Base-by-base conservation (phyloP, 2,329 filamentous ascomycete genomes). In the Penicillium nordicum region DNA sequence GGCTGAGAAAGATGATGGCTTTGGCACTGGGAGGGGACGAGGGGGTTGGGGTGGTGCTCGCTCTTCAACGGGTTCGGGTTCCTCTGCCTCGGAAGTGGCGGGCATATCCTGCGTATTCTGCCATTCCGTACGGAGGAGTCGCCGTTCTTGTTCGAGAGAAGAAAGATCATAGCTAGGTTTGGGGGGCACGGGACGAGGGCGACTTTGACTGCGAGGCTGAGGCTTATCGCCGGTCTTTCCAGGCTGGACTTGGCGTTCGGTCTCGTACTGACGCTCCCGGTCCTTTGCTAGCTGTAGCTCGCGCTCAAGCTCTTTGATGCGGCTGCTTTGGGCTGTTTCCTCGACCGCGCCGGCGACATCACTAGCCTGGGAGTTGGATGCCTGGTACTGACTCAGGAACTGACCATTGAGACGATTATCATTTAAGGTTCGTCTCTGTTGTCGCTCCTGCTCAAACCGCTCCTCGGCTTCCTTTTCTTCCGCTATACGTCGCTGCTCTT, bases 301-400 rank as follows among this genome's bases (percentile, higher is more conserved):
- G 32, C 81, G 80, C 75, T 97, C 93, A 5, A 97, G 80, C 70
- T 97, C 88, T 65, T 84, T 84, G 60, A 97, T 87, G 40, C 92
- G 85, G 61, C 81, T 83, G 60, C 80, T 84, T 71, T 93, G 84
- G 2, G 78, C 74, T 25, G 77, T 78, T 58, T 75, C 82, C 52
- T 79, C 73, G 21, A 68, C 74, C 2, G 67, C 69, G 69, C 57
- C 74, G 64, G 68, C 16, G 18, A 36, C 70, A 55, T 66, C 63
- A 52, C 73, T 68, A 59, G 79, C 72, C 69, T 89, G 85, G 63
- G 90, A 87, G 21, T 88, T 85, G 63, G 90, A 87, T 21, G 87
- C 85, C 71, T 90, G 88, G 70, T 96, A 96, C 69, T 96, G 89
- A 68, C 89, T 93, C 49, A 96, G 81, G 65, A 88, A 92, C 69